phyloP scores from a whole-genome alignment of 2,329 filamentous ascomycete species.

The Pseudocercospora vitis region DNA sequence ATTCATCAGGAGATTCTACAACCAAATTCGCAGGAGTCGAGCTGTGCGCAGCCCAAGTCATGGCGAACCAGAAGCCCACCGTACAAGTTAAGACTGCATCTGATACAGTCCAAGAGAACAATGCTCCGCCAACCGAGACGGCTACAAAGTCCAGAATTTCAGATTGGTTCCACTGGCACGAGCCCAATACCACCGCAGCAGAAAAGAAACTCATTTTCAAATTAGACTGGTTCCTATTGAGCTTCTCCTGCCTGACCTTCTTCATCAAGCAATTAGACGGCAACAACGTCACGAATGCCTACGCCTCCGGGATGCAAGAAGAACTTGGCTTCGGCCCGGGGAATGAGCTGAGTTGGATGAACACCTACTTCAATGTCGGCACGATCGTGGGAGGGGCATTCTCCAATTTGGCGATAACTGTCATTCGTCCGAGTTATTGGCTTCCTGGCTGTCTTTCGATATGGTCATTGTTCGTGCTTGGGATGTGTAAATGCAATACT shows the following conservation, averaged over 20 bases:
- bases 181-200: neutral
- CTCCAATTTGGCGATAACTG: neutral
- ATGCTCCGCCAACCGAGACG: neutral
- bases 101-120: neutral
- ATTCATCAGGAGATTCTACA: no score
- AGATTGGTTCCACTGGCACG: slow-evolving; percentile 10
- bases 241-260: slow-evolving; percentile 14
- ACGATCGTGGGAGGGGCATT: slow-evolving; percentile 11
- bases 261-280: slow-evolving; percentile 36
- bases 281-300: slow-evolving; percentile 45
- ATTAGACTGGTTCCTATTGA: slow-evolving; percentile 7
- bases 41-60: neutral
- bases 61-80: neutral
- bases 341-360: slow-evolving; percentile 40
- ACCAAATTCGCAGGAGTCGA: no score
- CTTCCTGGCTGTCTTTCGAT: slow-evolving; percentile 5
- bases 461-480: slow-evolving; percentile 6
- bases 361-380: slow-evolving; percentile 14
- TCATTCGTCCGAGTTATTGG: slow-evolving; percentile 8
- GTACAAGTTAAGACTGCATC: neutral
- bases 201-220: slow-evolving; percentile 15
- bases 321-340: slow-evolving; percentile 37
- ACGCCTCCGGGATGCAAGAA: slow-evolving; percentile 44
- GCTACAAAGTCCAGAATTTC: neutral
- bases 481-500: slow-evolving; percentile 6